Evolutionary conservation across 2,329 filamentous ascomycete genomes (phyloP), one percentile per base, ranked within the genome.

Genomic region (Apiospora kogelbergensis): DNA sequence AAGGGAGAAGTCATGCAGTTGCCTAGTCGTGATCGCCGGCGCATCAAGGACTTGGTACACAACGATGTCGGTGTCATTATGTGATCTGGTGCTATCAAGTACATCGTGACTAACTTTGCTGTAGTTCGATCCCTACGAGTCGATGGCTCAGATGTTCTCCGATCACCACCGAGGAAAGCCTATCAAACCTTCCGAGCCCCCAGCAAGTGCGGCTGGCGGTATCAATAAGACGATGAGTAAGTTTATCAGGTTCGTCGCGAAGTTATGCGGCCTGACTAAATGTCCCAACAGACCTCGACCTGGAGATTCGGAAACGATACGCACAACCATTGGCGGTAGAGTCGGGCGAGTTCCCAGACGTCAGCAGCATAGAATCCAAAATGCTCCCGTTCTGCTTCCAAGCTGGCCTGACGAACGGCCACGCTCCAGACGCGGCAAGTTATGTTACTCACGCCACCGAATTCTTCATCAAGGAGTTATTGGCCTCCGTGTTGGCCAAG

Each of bases 161-260:
- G 86, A 89, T 24, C 80, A 84, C 26, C 83, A 85, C 69, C 83
- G 84, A 57, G 80, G 77, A n/a, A 81, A 83, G 69, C 76, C 81
- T 13, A 77, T 81, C 4, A 82, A 83, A 66, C 78, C 81, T 15
- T 86, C 90, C 40, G 88, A 93, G 68, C 86, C 89, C 10, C 90
- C 91, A 33, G 86, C 90, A 37, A 90, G 89, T 76, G 91, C 91
- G 30, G 91, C 89, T 37, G 91, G 91, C 30, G 69, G 69, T 11
- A 68, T 60, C 24, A 85, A 95, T 63, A 94, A 93, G 73, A 94
- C 89, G 73, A 91, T 95, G 84, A 97, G 91, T 94, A 84, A 78
- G 90, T 81, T 15, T 57, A 60, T 26, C 66, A 57, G 40, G 26
- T 66, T 66, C 68, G 46, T 11, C 68, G 78, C 72, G 65, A 57